Percentiles rank a stretch among this genome's conserved stretches.
phyloP scores from a whole-genome alignment of 306 rosid species.

The Casuarina cunninghamiana region DNA sequence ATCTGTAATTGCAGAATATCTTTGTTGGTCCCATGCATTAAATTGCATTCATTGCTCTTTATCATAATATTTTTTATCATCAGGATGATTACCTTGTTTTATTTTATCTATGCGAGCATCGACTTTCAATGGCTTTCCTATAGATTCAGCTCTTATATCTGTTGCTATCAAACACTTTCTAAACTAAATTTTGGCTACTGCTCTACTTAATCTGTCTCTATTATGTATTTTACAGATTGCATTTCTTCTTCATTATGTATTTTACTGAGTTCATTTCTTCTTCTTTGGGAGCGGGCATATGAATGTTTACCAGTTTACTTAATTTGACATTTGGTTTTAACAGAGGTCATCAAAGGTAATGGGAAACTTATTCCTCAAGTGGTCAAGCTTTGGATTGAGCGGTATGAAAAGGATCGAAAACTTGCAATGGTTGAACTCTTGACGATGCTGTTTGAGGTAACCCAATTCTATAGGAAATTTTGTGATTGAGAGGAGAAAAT shows the following conservation, averaged over 20 bases:
- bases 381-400: conserved; percentile 89
- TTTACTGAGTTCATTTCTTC: neutral
- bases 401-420: conserved; percentile 74
- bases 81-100: neutral
- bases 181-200: neutral
- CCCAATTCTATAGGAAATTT: conserved; percentile 12
- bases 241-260: neutral
- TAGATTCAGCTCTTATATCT: neutral
- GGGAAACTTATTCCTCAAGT: conserved; percentile 69
- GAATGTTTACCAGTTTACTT: conserved; percentile 5
- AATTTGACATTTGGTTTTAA: conserved; percentile 32
- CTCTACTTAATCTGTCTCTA: neutral
- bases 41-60: neutral
- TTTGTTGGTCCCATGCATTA: neutral
- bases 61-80: neutral
- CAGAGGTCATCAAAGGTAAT: conserved; percentile 79
- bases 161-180: neutral
- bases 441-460: conserved; percentile 86
- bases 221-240: neutral
- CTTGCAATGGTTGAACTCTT: conserved; percentile 80
- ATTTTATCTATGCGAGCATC: neutral
- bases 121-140: neutral
- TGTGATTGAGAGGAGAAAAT: conserved; percentile 3
- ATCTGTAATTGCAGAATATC: neutral
- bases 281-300: neutral